Percentiles rank a stretch among this genome's conserved stretches.
Evolutionary conservation across 805 yeast species (phyloP).

Genomic region (Hanseniaspora hatyaiensis): DNA sequence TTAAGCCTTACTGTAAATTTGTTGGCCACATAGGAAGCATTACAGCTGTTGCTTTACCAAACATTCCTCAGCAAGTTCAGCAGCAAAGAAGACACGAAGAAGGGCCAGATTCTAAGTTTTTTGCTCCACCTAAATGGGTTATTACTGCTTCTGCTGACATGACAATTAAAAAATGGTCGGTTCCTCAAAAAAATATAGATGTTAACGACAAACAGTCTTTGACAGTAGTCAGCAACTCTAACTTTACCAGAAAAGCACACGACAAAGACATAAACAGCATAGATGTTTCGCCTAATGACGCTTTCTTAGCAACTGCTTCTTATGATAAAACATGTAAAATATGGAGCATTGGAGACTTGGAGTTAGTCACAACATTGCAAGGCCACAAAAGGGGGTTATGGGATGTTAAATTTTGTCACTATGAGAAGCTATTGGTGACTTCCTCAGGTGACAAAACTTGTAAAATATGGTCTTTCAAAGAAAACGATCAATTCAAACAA

Average conservation of each 20-base stretch:
- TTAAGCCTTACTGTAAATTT: slow-evolving; percentile 46
- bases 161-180: slow-evolving; percentile 75
- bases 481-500: slow-evolving; percentile 25
- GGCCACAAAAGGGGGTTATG: slow-evolving; percentile 94
- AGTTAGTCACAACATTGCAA: slow-evolving; percentile 65
- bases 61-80: slow-evolving; percentile 23
- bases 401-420: slow-evolving; percentile 75
- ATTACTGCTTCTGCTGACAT: slow-evolving; percentile 78
- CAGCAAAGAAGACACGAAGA: slow-evolving; percentile 18
- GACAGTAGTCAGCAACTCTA: slow-evolving; percentile 46
- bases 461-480: slow-evolving; percentile 76
- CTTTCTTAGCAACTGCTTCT: slow-evolving; percentile 80
- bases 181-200: slow-evolving; percentile 34
- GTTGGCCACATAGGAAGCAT: slow-evolving; percentile 82
- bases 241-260: slow-evolving; percentile 88
- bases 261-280: slow-evolving; percentile 89
- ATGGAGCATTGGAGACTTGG: slow-evolving; percentile 82
- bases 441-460: slow-evolving; percentile 88
- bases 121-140: slow-evolving; percentile 47
- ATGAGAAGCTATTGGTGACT: slow-evolving; percentile 65
- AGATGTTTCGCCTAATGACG: slow-evolving; percentile 85
- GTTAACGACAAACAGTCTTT: slow-evolving; percentile 24
- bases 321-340: slow-evolving; percentile 85
- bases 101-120: slow-evolving; percentile 19
- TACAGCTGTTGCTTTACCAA: slow-evolving; percentile 68